A percentile compares a stretch with the other conserved stretches of the same genome.
Evolutionary conservation across 2,329 filamentous ascomycete genomes (phyloP).

Genomic region (Colletotrichum lupini): DNA sequence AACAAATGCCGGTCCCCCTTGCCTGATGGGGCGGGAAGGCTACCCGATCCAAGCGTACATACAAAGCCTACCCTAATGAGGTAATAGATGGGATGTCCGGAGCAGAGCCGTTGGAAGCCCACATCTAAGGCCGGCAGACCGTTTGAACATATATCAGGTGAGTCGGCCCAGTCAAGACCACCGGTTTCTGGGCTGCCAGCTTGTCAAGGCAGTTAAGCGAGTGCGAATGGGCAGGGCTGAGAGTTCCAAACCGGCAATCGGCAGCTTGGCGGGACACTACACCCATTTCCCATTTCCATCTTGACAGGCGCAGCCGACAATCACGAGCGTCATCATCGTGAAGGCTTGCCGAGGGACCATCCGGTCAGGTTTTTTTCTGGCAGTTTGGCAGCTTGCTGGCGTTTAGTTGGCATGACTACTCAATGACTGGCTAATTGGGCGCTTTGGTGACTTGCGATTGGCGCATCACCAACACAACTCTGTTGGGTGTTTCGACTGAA

Average conservation of each 20-base stretch:
- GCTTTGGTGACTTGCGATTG: slow-evolving; percentile 18
- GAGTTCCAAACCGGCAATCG: neutral
- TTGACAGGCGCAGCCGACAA: slow-evolving; percentile 1
- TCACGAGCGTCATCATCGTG: neutral
- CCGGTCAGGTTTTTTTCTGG: neutral
- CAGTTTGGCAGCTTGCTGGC: slow-evolving; percentile 6
- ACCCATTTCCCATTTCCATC: neutral
- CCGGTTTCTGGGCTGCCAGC: neutral
- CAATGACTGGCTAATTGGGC: neutral
- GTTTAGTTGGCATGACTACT: neutral
- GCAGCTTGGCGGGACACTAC: slow-evolving; percentile 4
- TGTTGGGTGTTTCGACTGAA: slow-evolving; percentile 29
- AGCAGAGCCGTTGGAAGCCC: neutral
- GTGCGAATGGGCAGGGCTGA: slow-evolving; percentile 3
- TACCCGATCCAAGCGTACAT: neutral
- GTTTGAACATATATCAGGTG: slow-evolving; percentile 15
- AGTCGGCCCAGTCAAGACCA: neutral
- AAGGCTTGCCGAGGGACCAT: neutral
- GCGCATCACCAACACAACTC: slow-evolving; percentile 8
- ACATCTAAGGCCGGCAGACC: neutral
- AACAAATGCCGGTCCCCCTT: neutral
- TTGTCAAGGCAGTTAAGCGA: neutral
- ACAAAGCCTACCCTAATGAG: neutral
- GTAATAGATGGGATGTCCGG: slow-evolving; percentile 16
- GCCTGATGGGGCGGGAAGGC: neutral